Base-by-base conservation (phyloP, 345 rosid species). In the Abelmoschus esculentus region DNA sequence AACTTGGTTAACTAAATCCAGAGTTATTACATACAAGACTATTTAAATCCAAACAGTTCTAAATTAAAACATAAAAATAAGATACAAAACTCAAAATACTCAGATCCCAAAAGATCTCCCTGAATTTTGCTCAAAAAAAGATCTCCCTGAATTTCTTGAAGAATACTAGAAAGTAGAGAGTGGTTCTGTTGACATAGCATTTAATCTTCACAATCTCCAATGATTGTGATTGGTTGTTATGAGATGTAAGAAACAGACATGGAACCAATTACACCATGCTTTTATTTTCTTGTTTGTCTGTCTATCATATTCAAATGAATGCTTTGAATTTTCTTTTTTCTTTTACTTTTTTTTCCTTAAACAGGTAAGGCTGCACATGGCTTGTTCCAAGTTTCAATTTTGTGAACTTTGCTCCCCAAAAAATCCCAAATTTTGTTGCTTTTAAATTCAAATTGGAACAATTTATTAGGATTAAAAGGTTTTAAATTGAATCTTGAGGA, bases 361-460 rank as follows among this genome's bases (percentile, higher is more conserved):
- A 72, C 74, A 64, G 66, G 56, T 14, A 32, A 55, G 7, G 62
- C n/a, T 31, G 70, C 75, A 74, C 78, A 57, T 75, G 59, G 74
- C 18, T 31, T 58, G 66, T 59, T 58, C 66, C 42, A 59, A 59
- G 64, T 55, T 26, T 17, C 18, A 7, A 11, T 40, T 11, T 69
- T 69, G 59, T 22, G 54, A 38, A 31, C 46, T 17, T 10, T 12
- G 32, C 3, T 4, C 5, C 14, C 1, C 1, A 3, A 12, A 3
- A 12, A 63, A 12, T 5, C 3, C 8, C 29, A 12, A 42, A 64
- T 44, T 64, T 63, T n/a, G 10, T 42, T 11, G 17, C 28, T 34
- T 14, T 36, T 44, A 17, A 55, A 52, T 34, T 36, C 12, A 68
- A 36, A 52, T 53, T 8, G 10, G 4, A 19, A 54, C 19, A 36